A percentile compares a stretch with the other conserved stretches of the same genome.
These are phyloP conservation scores for Verbascum thapsus DNA, from an alignment of 257 asterid species.

Conservation along the genomic window DNA sequence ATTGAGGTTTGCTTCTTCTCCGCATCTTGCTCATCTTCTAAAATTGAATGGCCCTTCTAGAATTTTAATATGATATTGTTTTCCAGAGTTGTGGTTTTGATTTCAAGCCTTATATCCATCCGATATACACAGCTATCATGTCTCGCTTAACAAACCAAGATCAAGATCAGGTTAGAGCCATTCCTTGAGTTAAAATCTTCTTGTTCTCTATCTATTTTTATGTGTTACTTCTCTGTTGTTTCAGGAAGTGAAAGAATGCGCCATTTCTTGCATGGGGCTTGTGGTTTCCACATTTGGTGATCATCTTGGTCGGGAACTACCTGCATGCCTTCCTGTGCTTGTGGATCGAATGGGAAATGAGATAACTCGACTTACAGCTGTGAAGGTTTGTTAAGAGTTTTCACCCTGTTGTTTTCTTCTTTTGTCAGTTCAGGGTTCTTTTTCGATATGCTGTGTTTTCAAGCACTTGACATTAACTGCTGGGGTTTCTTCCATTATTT, in stretches of 20 bases:
- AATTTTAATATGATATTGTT: slow-evolving; percentile 32
- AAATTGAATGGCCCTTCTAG: slow-evolving; percentile 18
- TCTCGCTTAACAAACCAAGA: slow-evolving; percentile 97
- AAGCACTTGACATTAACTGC: slow-evolving; percentile 2
- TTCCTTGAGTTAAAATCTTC: slow-evolving; percentile 18
- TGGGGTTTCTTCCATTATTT: slow-evolving; percentile 21
- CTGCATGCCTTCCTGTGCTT: slow-evolving; percentile 94
- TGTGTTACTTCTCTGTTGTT: slow-evolving; percentile 32
- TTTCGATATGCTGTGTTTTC: slow-evolving; percentile 7
- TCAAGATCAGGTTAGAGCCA: slow-evolving; percentile 87
- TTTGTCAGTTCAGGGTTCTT: slow-evolving; percentile 26
- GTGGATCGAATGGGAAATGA: slow-evolving; percentile 99
- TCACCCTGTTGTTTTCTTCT: slow-evolving; percentile 16
- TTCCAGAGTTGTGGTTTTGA: slow-evolving; percentile 71
- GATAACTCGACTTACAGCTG: slow-evolving; percentile 97
- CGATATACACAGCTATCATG: slow-evolving; percentile 91
- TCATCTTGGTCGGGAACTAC: slow-evolving; percentile 72
- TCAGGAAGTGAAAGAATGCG: slow-evolving; percentile 99
- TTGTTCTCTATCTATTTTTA: slow-evolving; percentile 23
- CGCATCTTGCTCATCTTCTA: slow-evolving; percentile 17
- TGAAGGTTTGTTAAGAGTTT: slow-evolving; percentile 66
- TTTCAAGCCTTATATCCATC: slow-evolving; percentile 86
- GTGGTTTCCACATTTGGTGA: slow-evolving; percentile 96
- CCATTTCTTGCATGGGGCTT: slow-evolving; percentile 98
- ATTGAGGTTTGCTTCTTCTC: slow-evolving; percentile 55